phyloP scores from a whole-genome alignment of 176 grass and related monocot genomes.

The Sorghum bicolor region Sorghum_bicolor_NCBIv3 NC_012879.2:8889001-8889500 shows the following conservation, averaged over 20 bases:
- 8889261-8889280: not conserved
- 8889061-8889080: constrained; percentile 28
- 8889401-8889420: not conserved
- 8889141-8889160: not conserved
- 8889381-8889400: not conserved
- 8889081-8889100: constrained; percentile 1
- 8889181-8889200: not conserved
- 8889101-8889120: not conserved
- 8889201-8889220: not conserved
- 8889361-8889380: not conserved
- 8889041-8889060: constrained; percentile 18
- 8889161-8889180: not conserved
- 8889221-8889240: not conserved
- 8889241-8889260: not conserved
- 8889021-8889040: not conserved
- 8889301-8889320: not conserved
- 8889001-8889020: not conserved
- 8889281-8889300: not conserved
- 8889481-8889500: not conserved
- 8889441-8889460: not conserved
- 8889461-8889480: constrained; percentile 12
- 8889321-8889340: constrained; percentile 3
- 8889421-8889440: not conserved
- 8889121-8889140: constrained; percentile 1
- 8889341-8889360: not conserved